phyloP scores from a whole-genome alignment of 805 yeast genomes.

The Tetrapisispora pingtungensis region DNA sequence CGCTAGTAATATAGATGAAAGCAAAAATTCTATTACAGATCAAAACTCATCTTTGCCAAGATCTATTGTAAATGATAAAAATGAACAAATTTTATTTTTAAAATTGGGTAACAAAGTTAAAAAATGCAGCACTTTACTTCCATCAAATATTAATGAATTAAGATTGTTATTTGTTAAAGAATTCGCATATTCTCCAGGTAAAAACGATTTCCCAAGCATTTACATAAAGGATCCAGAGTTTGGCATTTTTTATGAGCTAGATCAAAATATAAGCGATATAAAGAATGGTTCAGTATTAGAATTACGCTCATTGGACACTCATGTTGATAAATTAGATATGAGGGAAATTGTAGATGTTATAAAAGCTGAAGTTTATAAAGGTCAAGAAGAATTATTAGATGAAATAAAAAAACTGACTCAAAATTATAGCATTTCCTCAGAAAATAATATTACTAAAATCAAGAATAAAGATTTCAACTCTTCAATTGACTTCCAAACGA shows the following conservation, averaged over 20 bases:
- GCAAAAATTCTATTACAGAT: not conserved
- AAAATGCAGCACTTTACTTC: slow-evolving; percentile 32
- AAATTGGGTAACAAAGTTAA: slow-evolving; percentile 45
- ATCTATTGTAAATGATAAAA: not conserved
- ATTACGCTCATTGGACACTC: not conserved
- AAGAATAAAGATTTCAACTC: too few species aligned
- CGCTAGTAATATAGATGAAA: not conserved
- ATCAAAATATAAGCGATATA: slow-evolving; percentile 57
- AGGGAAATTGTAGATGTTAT: slow-evolving; percentile 8
- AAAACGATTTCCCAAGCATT: slow-evolving; percentile 65
- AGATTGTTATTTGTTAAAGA: slow-evolving; percentile 75
- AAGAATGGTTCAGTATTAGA: slow-evolving; percentile 51
- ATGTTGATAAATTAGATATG: not conserved
- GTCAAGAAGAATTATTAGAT: slow-evolving; percentile 8
- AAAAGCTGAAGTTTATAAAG: slow-evolving; percentile 9
- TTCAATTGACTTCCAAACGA: not conserved
- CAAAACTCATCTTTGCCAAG: not conserved
- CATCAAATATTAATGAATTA: slow-evolving; percentile 34
- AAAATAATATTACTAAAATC: not conserved
- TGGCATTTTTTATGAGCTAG: slow-evolving; percentile 68
- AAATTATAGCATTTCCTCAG: not conserved
- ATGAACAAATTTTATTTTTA: slow-evolving; percentile 34
- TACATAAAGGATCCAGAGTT: slow-evolving; percentile 54
- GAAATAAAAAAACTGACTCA: slow-evolving; percentile 6
- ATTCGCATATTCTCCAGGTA: slow-evolving; percentile 73